Evolutionary conservation across 164 flowering plant species (phyloP), one percentile per base, ranked within the genome.

Genomic region (Nelumbo lutea): DNA sequence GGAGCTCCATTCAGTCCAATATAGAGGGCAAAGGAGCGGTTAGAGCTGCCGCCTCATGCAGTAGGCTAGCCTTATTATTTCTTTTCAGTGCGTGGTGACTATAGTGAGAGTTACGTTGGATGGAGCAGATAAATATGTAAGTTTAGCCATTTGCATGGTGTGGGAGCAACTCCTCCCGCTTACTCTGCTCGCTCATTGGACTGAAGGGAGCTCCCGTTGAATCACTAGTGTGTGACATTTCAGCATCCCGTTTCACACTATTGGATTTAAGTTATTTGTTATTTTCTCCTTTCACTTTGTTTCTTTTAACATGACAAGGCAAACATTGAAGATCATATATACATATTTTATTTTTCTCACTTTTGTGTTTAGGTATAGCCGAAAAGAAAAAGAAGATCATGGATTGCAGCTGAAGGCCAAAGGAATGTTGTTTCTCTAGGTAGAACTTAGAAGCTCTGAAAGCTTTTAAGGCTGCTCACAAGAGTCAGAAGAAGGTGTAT

Each of bases 201-300:
- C 83, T 82, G 90, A 86, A 86, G 90, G 87, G 90, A 84, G 87
- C 87, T 86, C 90, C 86, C 53, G n/a, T 0, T 56, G 8, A 2
- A 39, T 69, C 69, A 52, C 63, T 7, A 13, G 27, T 14, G 9
- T 42, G 41, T 27, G 4, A 10, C 6, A 15, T 4, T 46, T 38
- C 6, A 27, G 15, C 14, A 4, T 39, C 9, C 39, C 39, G 42
- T 27, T 58, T 14, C 4, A 27, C 15, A 47, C 10, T 39, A 15
- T 7, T 15, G 14, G 3, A 3, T 38, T 47, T 13, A 2, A 9
- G 3, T 4, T 42, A 48, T 52, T 52, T n/a, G 11, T 14, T 56
- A 10, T 7, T 46, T 7, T 4, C 48, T 7, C 7, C 7, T 46
- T 46, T 7, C 7, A 4, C 48, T 46, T 46, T 46, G 4, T 7